Evolutionary conservation across 2,329 filamentous ascomycete genomes (phyloP).

Genomic region (Fusarium sp.): DNA sequence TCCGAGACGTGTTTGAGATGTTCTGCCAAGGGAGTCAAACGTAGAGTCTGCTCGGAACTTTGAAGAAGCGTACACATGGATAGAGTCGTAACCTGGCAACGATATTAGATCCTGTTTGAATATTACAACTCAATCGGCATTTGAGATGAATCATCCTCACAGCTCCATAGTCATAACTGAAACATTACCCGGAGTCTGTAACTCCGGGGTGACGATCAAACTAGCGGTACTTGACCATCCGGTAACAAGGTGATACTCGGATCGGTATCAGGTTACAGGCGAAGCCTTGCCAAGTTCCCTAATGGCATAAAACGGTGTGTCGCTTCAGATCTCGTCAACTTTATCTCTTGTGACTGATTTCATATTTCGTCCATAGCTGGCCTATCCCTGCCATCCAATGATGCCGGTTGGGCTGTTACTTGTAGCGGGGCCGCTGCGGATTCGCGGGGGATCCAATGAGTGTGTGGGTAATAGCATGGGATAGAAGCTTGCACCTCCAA

Average conservation of each 20-base stretch:
- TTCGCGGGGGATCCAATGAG: background rate
- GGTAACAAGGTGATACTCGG: slow-evolving; percentile 30
- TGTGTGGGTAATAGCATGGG: background rate
- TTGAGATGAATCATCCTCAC: background rate
- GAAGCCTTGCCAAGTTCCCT: background rate
- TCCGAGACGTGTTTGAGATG: slow-evolving; percentile 23
- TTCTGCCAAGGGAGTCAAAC: background rate
- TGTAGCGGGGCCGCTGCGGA: background rate
- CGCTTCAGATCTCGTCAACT: background rate
- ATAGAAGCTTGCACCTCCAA: slow-evolving; percentile 4
- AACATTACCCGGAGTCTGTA: slow-evolving; percentile 18
- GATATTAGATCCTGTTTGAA: background rate
- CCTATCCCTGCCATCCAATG: background rate
- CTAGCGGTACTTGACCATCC: slow-evolving; percentile 24
- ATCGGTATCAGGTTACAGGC: slow-evolving; percentile 14
- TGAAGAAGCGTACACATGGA: background rate
- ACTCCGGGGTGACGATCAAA: slow-evolving; percentile 32
- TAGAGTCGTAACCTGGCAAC: background rate
- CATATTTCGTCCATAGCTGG: background rate
- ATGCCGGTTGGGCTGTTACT: background rate
- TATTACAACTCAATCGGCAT: background rate
- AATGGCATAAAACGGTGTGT: background rate
- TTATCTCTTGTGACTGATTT: background rate
- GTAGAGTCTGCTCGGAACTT: background rate
- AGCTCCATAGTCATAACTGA: slow-evolving; percentile 13